Evolutionary conservation across 371 early-diverging fungal species (phyloP).

Genomic region (Mucor plumbeus): DNA sequence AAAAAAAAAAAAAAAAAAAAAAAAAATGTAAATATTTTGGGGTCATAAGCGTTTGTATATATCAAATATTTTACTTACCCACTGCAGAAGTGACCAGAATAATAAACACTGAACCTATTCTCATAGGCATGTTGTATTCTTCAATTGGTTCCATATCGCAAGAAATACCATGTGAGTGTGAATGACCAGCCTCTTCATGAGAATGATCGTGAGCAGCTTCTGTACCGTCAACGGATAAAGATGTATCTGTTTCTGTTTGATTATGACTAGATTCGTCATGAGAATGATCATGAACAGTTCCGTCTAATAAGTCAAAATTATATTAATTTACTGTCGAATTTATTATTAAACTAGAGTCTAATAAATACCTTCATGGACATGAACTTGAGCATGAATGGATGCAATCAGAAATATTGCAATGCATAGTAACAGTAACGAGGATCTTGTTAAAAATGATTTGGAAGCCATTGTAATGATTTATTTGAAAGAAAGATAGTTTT

Average conservation of each 20-base stretch:
- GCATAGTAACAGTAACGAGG: constrained; percentile 5
- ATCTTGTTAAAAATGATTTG: constrained; percentile 8
- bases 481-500: background rate
- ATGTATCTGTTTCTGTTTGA: background rate
- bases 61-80: constrained; percentile 20
- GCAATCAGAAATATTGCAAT: constrained; percentile 13
- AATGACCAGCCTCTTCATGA: background rate
- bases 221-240: background rate
- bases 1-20: background rate
- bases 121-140: constrained; percentile 27
- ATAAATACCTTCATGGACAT: constrained; percentile 28
- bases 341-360: background rate
- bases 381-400: constrained; percentile 17
- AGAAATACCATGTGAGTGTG: background rate
- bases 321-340: background rate
- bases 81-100: constrained; percentile 33
- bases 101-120: constrained; percentile 36
- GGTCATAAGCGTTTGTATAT: background rate
- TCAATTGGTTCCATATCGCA: constrained; percentile 13
- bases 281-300: constrained; percentile 11
- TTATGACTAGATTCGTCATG: background rate
- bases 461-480: constrained; percentile 3
- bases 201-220: background rate
- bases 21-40: background rate
- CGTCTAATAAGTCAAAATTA: background rate